Evolutionary conservation across 345 rosid species (phyloP), one percentile per base, ranked within the genome.

Genomic region (Hypericum perforatum): DNA sequence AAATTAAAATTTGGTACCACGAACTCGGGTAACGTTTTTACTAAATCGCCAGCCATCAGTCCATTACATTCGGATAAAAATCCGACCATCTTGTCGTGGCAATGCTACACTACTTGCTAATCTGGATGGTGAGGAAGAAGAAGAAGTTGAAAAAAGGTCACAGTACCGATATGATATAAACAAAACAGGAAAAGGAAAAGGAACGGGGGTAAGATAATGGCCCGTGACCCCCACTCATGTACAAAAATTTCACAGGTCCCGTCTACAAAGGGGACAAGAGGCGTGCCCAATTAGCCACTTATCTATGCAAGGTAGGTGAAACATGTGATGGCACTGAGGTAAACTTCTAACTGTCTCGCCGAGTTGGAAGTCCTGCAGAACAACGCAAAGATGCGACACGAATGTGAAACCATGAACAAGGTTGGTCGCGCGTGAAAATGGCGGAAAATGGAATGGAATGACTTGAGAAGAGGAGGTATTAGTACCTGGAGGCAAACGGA

Each of bases 261-360:
- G 68, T 70, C 99, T 84, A 80, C 99, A 94, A 15, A 94, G 60
- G 0, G 99, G 99, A 71, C 97, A 89, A 43, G 99, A 94, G n/a
- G 81, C 95, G 56, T 89, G 95, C 61, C 62, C 70, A 16, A 66
- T 74, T 43, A 94, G 95, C 99, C 99, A 94, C 63, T 84, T 80
- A 70, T 94, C 99, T 51, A 89, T 94, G 89, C 99, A 86, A 0
- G 91, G 92, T 46, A 84, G 76, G 73, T 94, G 99, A 74, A 94
- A 94, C 94, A 80, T 74, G 82, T 84, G 99, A 66, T 89, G 91
- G 64, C 97, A 94, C 45, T 94, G 91, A 40, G 97, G 99, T 80
- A 94, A 75, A 61, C 94, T 76, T 70, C 99, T 83, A 37, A 78
- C 89, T 0, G 82, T 94, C 74, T 94, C 97, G 11, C 92, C 84